Conservation (phyloP, 2,329 filamentous ascomycete species). For the Exserohilum rostratum region DNA sequence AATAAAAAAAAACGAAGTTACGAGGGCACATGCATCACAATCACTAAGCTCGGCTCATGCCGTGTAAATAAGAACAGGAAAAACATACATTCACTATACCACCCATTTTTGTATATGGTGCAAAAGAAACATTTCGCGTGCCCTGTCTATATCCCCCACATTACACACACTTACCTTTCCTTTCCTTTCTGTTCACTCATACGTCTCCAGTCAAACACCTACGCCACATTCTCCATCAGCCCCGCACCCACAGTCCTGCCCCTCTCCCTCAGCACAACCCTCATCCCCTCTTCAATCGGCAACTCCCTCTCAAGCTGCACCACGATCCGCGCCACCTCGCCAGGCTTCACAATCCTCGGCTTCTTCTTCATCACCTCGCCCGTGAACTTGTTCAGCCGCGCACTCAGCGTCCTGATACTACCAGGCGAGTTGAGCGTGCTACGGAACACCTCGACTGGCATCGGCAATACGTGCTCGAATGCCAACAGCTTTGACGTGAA, state of each 20-base stretch:
- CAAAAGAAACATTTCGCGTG: background rate
- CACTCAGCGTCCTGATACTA: constrained; percentile 72
- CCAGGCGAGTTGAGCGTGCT: constrained; percentile 82
- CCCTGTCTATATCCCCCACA: background rate
- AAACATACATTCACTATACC: background rate
- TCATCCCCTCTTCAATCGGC: constrained; percentile 78
- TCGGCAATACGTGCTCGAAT: constrained; percentile 87
- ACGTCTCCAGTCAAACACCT: background rate
- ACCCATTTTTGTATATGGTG: background rate
- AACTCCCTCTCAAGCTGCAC: constrained; percentile 76
- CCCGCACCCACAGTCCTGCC: constrained; percentile 90
- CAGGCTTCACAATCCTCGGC: constrained; percentile 82
- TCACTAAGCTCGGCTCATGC: background rate
- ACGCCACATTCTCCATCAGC: constrained; percentile 66
- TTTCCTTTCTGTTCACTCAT: background rate
- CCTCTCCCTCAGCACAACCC: constrained; percentile 79
- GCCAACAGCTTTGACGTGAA: constrained; percentile 86
- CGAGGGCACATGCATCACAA: background rate
- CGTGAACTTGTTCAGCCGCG: constrained; percentile 77
- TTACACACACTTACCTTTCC: background rate
- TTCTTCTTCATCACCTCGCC: constrained; percentile 81
- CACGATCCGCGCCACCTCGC: constrained; percentile 74
- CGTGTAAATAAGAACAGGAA: background rate
- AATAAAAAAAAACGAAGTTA: background rate
- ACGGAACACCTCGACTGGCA: constrained; percentile 85